Percentiles rank a stretch among this genome's conserved stretches.
Conservation (phyloP, 176 grass and related monocot species). For the Carex kokanica region DNA sequence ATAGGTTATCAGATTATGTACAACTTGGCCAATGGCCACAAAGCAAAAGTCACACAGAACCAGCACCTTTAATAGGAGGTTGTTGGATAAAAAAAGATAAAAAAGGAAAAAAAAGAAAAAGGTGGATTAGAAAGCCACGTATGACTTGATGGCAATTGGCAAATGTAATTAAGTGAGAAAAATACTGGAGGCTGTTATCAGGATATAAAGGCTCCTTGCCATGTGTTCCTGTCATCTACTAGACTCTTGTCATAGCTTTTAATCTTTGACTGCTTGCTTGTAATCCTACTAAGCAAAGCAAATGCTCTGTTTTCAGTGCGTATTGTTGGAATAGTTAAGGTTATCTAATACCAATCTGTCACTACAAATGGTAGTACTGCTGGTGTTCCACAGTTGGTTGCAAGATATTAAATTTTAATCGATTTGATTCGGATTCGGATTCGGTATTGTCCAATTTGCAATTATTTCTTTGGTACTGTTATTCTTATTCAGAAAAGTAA, state of each 20-base stretch:
- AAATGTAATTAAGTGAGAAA: slow-evolving; percentile 21
- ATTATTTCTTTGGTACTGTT: no score
- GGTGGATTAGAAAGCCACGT: not conserved
- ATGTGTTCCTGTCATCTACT: not conserved
- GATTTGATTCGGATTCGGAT: not conserved
- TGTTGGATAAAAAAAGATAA: not conserved
- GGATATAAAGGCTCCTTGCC: slow-evolving; percentile 12
- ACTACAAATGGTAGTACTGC: not conserved
- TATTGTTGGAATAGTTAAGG: not conserved
- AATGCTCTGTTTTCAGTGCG: not conserved
- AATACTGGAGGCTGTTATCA: not conserved
- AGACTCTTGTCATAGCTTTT: not conserved
- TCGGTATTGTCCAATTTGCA: no score
- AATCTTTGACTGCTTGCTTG: not conserved
- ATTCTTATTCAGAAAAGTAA: no score
- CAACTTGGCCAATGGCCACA: not conserved
- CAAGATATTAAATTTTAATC: not conserved
- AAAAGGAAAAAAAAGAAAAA: not conserved
- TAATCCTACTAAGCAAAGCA: not conserved
- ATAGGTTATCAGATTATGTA: not conserved
- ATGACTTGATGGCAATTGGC: slow-evolving; percentile 17
- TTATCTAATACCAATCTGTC: not conserved
- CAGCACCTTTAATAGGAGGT: not conserved
- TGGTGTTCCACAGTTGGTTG: not conserved
- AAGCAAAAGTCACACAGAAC: not conserved